Base-by-base conservation (phyloP, 140 eudicot genomes). In the Anethum foeniculum region DNA sequence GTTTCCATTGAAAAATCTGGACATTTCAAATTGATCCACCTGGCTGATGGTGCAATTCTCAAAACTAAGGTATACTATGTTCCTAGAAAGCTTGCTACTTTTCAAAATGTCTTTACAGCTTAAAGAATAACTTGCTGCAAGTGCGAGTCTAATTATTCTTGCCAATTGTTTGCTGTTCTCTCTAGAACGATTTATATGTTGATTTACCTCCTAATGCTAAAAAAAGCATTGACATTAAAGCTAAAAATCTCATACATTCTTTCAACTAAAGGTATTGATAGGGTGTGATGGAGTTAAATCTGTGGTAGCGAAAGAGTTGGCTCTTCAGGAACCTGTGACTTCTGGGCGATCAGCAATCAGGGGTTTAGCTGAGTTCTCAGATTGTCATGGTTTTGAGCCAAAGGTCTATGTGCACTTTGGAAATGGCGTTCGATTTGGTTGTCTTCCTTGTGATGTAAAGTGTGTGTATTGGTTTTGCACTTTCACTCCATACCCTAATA, bases 281-380 rank as follows among this genome's bases (percentile, higher is more conserved):
- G 98, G 98, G 62, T 93, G 97, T 80, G 97, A 91, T 80, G 98
- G 98, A 65, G 94, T 93, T 15, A 90, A 90, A 74, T 93, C 97
- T 4, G 76, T 83, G 79, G 97, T 90, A 39, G 87, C 91, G 5
- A 91, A 85, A 77, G 90, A 89, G 92, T 83, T 93, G 83, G 96
- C 92, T 30, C 90, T 91, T 56, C 80, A 71, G 71, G 76, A 82
- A n/a, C 93, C 98, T 2, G 84, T 87, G 64, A 80, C 75, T 65
- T 68, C 87, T 49, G 92, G 91, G 56, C 81, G 98, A 82, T 87
- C 93, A 19, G 93, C 97, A 28, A 88, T 93, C 19, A 87, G 98
- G 52, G 98, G 97, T 11, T 82, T 85, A 83, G 96, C 85, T 7
- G 93, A 89, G 67, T 91, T 79, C 83, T 88, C 89, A 56, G 85